Conservation (phyloP, 148 eudicot species). For the Simmondsia chinensis region DNA sequence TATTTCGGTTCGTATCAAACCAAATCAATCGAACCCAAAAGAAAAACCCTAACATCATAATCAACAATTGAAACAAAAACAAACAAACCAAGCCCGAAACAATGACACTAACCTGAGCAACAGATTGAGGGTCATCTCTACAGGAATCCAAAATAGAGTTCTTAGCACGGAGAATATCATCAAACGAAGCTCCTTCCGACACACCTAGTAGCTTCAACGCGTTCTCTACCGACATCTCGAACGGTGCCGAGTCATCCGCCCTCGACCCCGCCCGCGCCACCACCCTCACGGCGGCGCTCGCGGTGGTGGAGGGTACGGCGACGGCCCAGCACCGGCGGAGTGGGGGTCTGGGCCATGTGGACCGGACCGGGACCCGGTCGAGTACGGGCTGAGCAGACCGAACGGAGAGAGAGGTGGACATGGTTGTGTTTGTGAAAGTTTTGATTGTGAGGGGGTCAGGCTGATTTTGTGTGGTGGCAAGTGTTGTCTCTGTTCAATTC, state of each 20-base stretch:
- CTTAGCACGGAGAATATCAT: conserved; percentile 79
- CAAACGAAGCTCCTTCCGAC: conserved; percentile 73
- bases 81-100: background rate
- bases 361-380: conserved; percentile 12
- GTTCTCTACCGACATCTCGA: conserved; percentile 77
- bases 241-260: conserved; percentile 79
- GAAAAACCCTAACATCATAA: too few species aligned
- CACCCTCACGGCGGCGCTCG: conserved; percentile 5
- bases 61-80: too few species aligned
- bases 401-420: conserved; percentile 57
- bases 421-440: conserved; percentile 1
- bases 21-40: too few species aligned
- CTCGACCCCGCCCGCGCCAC: conserved; percentile 47
- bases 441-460: background rate
- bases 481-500: too few species aligned
- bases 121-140: conserved; percentile 55
- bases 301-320: conserved; percentile 11
- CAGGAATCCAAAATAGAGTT: conserved; percentile 51
- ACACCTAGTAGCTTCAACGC: conserved; percentile 82
- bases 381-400: conserved; percentile 37
- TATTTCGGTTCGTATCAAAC: too few species aligned
- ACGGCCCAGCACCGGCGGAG: conserved; percentile 11
- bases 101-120: conserved; percentile 45
- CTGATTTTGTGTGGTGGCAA: too few species aligned
- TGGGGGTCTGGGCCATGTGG: conserved; percentile 9